Conservation (phyloP, 2,329 filamentous ascomycete genomes). For the Herpotrichia juniperi region DNA sequence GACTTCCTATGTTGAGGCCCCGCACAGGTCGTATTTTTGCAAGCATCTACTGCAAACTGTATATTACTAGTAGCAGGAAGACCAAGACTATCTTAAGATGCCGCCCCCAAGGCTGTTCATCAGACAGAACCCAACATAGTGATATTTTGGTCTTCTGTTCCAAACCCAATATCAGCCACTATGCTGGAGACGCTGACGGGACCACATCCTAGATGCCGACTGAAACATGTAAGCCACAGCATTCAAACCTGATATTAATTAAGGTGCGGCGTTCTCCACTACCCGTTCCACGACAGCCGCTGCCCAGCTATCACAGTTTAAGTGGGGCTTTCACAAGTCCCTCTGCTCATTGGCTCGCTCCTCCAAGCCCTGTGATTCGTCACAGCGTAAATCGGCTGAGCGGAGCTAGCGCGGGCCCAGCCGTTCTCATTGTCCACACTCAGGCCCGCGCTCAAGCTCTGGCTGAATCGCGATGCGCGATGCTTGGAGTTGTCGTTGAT, state of each 20-base stretch:
- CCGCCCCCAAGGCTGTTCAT: too few relatives aligned
- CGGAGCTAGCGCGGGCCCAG: not conserved
- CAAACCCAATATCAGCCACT: too few relatives aligned
- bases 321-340: not conserved
- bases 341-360: not conserved
- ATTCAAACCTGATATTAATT: not conserved
- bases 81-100: too few relatives aligned
- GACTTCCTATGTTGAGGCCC: too few relatives aligned
- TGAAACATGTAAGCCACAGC: slow-evolving; percentile 6
- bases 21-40: too few relatives aligned
- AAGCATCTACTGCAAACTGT: too few relatives aligned
- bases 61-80: too few relatives aligned
- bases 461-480: not conserved
- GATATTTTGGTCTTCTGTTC: too few relatives aligned
- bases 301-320: not conserved
- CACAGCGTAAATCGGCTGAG: not conserved
- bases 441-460: not conserved
- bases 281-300: not conserved
- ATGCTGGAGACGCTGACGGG: too few relatives aligned
- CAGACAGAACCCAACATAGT: too few relatives aligned
- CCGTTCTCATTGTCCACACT: not conserved
- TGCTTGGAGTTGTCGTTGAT: not conserved
- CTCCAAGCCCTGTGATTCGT: too few relatives aligned
- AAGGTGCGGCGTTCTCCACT: slow-evolving; percentile 4
- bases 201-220: too few relatives aligned